phyloP scores from a whole-genome alignment of 140 eudicot genomes.

The Bidens hawaiensis region DNA sequence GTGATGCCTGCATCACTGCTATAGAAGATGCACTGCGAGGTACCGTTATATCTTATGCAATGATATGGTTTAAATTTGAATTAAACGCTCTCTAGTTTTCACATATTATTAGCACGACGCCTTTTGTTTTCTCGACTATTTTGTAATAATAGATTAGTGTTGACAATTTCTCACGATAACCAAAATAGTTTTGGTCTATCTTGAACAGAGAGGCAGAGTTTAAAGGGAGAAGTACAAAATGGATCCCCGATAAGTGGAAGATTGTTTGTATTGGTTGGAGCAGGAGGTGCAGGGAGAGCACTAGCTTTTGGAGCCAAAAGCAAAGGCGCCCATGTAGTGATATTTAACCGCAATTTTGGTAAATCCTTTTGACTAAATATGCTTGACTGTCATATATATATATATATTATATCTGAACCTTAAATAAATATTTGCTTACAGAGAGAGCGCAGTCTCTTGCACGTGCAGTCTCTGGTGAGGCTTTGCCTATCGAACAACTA shows the following conservation, averaged over 20 bases:
- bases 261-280: slow-evolving; percentile 77
- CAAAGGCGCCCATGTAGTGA: slow-evolving; percentile 72
- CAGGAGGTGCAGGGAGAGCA: slow-evolving; percentile 92
- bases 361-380: slow-evolving; percentile 6
- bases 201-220: slow-evolving; percentile 34
- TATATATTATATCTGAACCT: slow-evolving; percentile 16
- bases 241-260: slow-evolving; percentile 65
- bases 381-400: background rate
- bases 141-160: background rate
- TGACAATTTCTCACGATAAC: background rate
- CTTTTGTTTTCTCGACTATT: background rate
- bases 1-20: slow-evolving; percentile 70
- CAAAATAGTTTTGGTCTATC: background rate
- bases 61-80: background rate
- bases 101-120: background rate
- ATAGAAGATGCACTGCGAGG: slow-evolving; percentile 75
- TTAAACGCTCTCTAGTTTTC: background rate
- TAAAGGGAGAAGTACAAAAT: slow-evolving; percentile 38
- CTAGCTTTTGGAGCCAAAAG: slow-evolving; percentile 78
- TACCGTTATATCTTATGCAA: slow-evolving; percentile 20
- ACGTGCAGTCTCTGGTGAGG: slow-evolving; percentile 71
- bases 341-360: slow-evolving; percentile 74
- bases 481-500: slow-evolving; percentile 51
- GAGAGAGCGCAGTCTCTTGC: slow-evolving; percentile 81
- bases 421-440: background rate